Conservation (phyloP, 257 asterid species). For the Echium plantagineum region DNA sequence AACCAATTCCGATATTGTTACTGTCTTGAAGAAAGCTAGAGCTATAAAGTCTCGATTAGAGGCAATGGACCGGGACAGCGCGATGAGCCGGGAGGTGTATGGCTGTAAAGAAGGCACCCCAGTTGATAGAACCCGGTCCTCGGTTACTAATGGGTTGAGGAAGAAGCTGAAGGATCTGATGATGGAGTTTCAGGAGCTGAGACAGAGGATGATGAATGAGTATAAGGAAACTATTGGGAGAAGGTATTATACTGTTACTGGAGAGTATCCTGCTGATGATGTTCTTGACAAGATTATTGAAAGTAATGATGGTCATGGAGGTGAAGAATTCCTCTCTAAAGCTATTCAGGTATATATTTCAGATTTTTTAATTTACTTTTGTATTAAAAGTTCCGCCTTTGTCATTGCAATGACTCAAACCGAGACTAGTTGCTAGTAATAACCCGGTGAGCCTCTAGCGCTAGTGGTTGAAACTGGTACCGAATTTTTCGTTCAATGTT, state of each 20-base stretch:
- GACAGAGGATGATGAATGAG: slow-evolving; percentile 90
- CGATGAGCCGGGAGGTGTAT: slow-evolving; percentile 42
- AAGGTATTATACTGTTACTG: slow-evolving; percentile 74
- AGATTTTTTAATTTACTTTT: too few relatives aligned
- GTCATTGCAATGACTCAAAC: not conserved
- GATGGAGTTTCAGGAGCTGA: slow-evolving; percentile 86
- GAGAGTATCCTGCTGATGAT: slow-evolving; percentile 61
- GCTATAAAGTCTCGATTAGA: slow-evolving; percentile 47
- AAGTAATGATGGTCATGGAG: slow-evolving; percentile 50
- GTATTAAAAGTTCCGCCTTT: too few relatives aligned
- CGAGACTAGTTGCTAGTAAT: too few relatives aligned
- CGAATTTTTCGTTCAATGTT: not conserved
- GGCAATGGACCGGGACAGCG: slow-evolving; percentile 82
- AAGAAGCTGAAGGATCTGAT: slow-evolving; percentile 86
- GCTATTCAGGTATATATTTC: slow-evolving; percentile 56
- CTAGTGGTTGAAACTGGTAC: too few relatives aligned
- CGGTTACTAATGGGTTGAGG: slow-evolving; percentile 87
- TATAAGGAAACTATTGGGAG: slow-evolving; percentile 80
- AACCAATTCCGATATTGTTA: slow-evolving; percentile 37
- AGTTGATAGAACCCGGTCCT: slow-evolving; percentile 57
- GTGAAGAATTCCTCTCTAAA: slow-evolving; percentile 66
- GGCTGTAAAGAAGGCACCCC: slow-evolving; percentile 70
- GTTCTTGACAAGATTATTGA: slow-evolving; percentile 73
- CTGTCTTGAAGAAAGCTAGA: slow-evolving; percentile 60
- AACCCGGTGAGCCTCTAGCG: too few relatives aligned